Evolutionary conservation across 225 moss, liverwort and hornwort species (phyloP).

Genomic region (Marchantia polymorpha): DNA sequence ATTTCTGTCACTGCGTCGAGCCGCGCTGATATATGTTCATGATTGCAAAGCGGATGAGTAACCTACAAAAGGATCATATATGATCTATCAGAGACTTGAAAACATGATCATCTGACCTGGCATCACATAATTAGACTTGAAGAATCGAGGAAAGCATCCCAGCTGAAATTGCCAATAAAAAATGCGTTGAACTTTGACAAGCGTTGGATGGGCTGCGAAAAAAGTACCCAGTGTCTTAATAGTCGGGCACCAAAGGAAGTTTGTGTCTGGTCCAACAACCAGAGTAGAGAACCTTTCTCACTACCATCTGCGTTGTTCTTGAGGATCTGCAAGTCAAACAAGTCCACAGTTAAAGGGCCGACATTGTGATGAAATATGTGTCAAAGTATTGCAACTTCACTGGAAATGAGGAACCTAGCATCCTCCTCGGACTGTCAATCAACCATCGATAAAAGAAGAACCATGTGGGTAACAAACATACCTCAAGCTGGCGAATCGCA

Average conservation of each 20-base stretch:
- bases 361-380: neutral
- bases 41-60: constrained; percentile 82
- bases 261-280: constrained; percentile 89
- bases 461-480: constrained; percentile 11
- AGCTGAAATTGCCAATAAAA: too few relatives aligned
- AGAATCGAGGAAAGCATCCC: neutral
- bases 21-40: constrained; percentile 57
- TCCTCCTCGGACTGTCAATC: neutral
- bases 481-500: constrained; percentile 92
- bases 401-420: neutral
- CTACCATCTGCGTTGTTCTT: constrained; percentile 82
- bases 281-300: constrained; percentile 83
- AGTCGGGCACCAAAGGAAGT: constrained; percentile 91
- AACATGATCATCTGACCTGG: neutral
- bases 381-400: neutral
- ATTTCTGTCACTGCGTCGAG: constrained; percentile 88
- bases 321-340: constrained; percentile 56
- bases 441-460: neutral
- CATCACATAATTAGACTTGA: neutral
- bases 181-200: neutral
- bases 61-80: constrained; percentile 47
- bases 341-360: neutral
- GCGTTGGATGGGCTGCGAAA: constrained; percentile 1
- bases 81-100: neutral
- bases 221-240: constrained; percentile 87